Conservation (phyloP, 2,329 filamentous ascomycete genomes). For the Alternaria burnsii region DNA sequence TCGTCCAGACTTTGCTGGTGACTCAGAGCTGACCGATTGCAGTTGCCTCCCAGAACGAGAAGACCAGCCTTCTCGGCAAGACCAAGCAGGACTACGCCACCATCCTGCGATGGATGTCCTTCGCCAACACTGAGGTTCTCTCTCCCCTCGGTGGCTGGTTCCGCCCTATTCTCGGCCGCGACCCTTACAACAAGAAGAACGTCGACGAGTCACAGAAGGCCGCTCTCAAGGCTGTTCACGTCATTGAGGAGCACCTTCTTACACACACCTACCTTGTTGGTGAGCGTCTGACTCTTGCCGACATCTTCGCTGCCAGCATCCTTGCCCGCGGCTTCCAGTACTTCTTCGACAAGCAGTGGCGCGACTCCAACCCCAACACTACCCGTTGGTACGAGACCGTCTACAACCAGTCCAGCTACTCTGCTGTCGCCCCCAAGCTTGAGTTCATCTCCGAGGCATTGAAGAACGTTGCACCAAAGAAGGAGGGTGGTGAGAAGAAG, state of each 20-base stretch:
- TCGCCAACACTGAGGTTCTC: constrained; percentile 89
- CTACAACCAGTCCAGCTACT: constrained; percentile 91
- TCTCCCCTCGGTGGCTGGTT: constrained; percentile 79
- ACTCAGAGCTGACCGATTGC: constrained; percentile 43
- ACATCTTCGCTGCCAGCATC: constrained; percentile 83
- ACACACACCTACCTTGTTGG: constrained; percentile 97
- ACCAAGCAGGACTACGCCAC: constrained; percentile 99
- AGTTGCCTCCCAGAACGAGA: constrained; percentile 99
- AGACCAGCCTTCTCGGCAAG: constrained; percentile 98
- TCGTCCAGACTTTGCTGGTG: constrained; percentile 28
- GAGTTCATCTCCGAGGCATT: constrained; percentile 82
- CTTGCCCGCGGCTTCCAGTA: constrained; percentile 88
- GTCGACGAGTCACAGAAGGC: constrained; percentile 81
- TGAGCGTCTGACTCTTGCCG: constrained; percentile 96
- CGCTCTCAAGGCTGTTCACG: constrained; percentile 71
- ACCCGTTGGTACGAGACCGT: constrained; percentile 96
- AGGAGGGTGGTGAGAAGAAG: constrained; percentile 74
- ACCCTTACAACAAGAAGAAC: constrained; percentile 97
- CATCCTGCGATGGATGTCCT: constrained; percentile 98
- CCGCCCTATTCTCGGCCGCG: constrained; percentile 81
- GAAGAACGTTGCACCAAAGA: constrained; percentile 78
- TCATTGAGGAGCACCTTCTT: constrained; percentile 86
- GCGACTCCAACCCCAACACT: constrained; percentile 81
- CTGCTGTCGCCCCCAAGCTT: constrained; percentile 77
- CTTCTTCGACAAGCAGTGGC: constrained; percentile 93